Percentiles rank a stretch among this genome's conserved stretches.
Evolutionary conservation across 2,329 filamentous ascomycete genomes (phyloP).

Genomic region (Aureobasidium sp.): DNA sequence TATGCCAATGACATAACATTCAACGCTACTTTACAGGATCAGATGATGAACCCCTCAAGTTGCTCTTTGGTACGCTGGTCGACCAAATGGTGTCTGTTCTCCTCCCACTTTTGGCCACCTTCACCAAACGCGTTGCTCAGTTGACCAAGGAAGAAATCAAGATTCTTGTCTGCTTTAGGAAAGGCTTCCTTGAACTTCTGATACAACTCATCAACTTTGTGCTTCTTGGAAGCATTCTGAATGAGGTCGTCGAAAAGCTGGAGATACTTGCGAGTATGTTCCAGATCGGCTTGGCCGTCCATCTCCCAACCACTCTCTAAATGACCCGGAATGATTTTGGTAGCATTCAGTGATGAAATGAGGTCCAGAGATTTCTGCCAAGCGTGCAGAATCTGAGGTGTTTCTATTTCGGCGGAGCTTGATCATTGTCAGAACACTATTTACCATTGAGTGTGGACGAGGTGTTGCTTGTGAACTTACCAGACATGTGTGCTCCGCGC

Average conservation of each 20-base stretch:
- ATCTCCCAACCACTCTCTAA: constrained; percentile 25
- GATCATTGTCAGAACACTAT: not conserved
- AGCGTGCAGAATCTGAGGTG: constrained; percentile 22
- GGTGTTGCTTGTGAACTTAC: not conserved
- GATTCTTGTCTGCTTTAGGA: constrained; percentile 24
- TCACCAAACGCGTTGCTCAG: constrained; percentile 28
- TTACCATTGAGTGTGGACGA: too few species aligned
- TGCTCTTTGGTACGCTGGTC: not conserved
- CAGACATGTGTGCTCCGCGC: constrained; percentile 28
- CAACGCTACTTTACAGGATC: not conserved
- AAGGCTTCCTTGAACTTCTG: constrained; percentile 26
- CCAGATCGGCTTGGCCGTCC: constrained; percentile 23
- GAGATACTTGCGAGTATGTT: constrained; percentile 25
- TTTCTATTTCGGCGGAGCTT: constrained; percentile 27
- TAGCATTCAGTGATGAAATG: constrained; percentile 23
- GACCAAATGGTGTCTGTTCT: constrained; percentile 25
- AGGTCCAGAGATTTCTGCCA: constrained; percentile 20
- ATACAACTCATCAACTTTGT: constrained; percentile 24
- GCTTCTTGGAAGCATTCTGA: constrained; percentile 22
- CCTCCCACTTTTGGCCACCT: constrained; percentile 27
- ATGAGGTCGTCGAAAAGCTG: constrained; percentile 25
- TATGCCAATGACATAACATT: not conserved
- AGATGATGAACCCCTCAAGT: not conserved
- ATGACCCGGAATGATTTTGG: constrained; percentile 25
- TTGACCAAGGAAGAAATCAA: constrained; percentile 30